A percentile compares a stretch with the other conserved stretches of the same genome.
phyloP scores from a whole-genome alignment of 2,329 filamentous ascomycete species.

The Parascedosporium putredinis region DNA sequence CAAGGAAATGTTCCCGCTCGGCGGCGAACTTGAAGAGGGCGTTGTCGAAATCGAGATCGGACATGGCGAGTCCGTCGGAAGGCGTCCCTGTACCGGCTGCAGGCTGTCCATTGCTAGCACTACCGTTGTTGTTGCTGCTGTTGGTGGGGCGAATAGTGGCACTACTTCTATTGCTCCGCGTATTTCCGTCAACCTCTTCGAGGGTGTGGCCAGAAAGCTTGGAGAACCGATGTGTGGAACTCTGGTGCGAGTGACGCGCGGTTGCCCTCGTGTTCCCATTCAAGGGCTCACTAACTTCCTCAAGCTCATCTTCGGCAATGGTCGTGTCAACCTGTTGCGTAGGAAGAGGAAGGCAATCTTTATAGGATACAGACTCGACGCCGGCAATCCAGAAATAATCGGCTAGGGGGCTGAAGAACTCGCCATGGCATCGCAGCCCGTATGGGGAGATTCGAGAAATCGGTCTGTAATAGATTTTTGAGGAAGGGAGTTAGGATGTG shows the following conservation, averaged over 20 bases:
- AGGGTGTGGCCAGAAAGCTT: constrained; percentile 40
- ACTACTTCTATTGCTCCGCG: constrained; percentile 54
- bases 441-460: neutral
- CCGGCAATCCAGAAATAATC: constrained; percentile 71
- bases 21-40: constrained; percentile 88
- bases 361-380: constrained; percentile 56
- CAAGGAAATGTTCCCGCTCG: constrained; percentile 88
- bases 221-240: constrained; percentile 48
- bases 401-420: constrained; percentile 54
- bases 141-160: constrained; percentile 47
- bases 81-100: neutral
- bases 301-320: constrained; percentile 53
- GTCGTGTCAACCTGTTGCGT: constrained; percentile 36
- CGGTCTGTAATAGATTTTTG: no score
- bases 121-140: no score
- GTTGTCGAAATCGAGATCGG: constrained; percentile 84
- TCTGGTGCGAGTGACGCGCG: constrained; percentile 51
- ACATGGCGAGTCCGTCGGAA: constrained; percentile 4
- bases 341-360: constrained; percentile 35
- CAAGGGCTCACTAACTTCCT: constrained; percentile 26
- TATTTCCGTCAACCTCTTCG: constrained; percentile 47
- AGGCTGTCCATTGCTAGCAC: neutral
- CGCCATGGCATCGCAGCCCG: constrained; percentile 34
- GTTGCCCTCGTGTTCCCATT: constrained; percentile 23
- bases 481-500: no score